Base-by-base conservation (phyloP, 306 rosid genomes). In the Inga leiocalycina region DNA sequence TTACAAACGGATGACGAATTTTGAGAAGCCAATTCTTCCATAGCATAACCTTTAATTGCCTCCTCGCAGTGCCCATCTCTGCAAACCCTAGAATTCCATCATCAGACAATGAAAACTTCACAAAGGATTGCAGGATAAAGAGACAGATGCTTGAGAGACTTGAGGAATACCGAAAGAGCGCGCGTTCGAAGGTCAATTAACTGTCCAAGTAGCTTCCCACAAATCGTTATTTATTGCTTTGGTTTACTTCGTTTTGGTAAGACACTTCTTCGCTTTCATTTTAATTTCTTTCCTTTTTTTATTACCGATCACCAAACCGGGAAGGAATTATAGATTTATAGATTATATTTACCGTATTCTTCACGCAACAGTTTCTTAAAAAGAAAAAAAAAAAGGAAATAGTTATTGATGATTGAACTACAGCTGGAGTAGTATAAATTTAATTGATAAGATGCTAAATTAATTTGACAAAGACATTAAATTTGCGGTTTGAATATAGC, bases 21-120 rank as follows among this genome's bases (percentile, higher is more conserved):
- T 96, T 96, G 94, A 93, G 99, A 67, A 96, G 98, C 89, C 94
- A 96, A 72, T 93, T 95, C 91, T 95, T 95, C 80, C 96, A 85
- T 66, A 95, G 98, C 97, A 95, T 95, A 14, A 89, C 89, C 90
- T 93, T 91, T 84, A 96, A 87, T 92, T 96, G 97, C 52, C 97
- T 86, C 82, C 83, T 48, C 17, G 91, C 89, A 75, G 88, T 87
- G 69, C 91, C 97, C 99, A 96, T 93, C 84, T 81, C 81, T 67
- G 83, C 75, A 17, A 87, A 85, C 82, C 91, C 88, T 81, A 86
- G 30, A 79, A 56, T 24, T 3, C 15, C 9, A 27, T 66, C 71
- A 32, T 37, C 80, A 79, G 20, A 3, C 37, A 48, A 73, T 15
- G 19, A 52, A 20, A 20, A 68, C 22, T 77, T 71, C 22, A 19